Conservation (phyloP, 371 early-diverging fungal genomes). For the Lichtheimia corymbifera region DNA sequence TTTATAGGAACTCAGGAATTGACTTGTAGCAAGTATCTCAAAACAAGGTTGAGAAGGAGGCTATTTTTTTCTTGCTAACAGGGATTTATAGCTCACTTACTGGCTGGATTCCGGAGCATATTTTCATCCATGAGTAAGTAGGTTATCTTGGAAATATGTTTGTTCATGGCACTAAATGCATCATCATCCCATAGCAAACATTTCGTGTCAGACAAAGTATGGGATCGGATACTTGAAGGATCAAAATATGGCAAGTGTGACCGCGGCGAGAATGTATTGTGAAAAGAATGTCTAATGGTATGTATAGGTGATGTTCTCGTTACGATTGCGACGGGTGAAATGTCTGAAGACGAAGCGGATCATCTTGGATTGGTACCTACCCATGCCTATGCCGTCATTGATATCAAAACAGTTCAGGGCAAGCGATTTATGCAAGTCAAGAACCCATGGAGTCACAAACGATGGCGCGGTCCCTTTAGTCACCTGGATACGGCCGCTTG, state of each 20-base stretch:
- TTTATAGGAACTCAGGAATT: constrained; percentile 78
- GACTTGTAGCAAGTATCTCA: constrained; percentile 70
- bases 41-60: no score
- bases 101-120: constrained; percentile 92
- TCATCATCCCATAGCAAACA: constrained; percentile 46
- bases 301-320: constrained; percentile 58
- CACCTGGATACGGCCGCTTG: constrained; percentile 70
- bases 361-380: constrained; percentile 79
- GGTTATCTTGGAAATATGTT: no score
- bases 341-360: constrained; percentile 70
- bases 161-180: no score
- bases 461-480: constrained; percentile 86
- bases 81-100: constrained; percentile 65
- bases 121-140: constrained; percentile 76
- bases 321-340: constrained; percentile 71
- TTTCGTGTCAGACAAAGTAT: constrained; percentile 68
- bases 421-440: constrained; percentile 65
- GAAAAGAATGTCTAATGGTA: background rate
- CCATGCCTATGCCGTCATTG: constrained; percentile 89
- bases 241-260: constrained; percentile 59
- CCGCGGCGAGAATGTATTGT: no score
- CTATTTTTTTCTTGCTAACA: background rate
- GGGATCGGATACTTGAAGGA: constrained; percentile 73
- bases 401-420: constrained; percentile 33
- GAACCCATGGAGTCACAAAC: constrained; percentile 90